phyloP scores from a whole-genome alignment of 495 filamentous ascomycete genomes.

The Thozetella sp. region DNA sequence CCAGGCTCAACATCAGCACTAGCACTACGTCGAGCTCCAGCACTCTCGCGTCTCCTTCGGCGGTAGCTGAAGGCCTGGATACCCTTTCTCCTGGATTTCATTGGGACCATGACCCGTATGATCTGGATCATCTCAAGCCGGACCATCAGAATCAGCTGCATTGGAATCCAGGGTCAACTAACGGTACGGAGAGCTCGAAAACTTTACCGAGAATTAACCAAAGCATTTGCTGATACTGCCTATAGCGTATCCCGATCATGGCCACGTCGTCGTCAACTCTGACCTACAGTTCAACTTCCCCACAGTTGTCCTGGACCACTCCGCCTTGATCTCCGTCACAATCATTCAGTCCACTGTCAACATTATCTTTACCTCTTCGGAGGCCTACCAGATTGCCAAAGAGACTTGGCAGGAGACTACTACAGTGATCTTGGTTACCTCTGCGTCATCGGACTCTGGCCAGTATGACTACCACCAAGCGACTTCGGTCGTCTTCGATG shows the following conservation, averaged over 20 bases:
- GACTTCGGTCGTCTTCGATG: not conserved
- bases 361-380: not conserved
- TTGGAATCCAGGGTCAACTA: not conserved
- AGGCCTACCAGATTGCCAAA: not conserved
- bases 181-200: not conserved
- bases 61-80: not conserved
- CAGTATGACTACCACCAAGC: not conserved
- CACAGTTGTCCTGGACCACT: not conserved
- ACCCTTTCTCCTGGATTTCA: not conserved
- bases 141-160: not conserved
- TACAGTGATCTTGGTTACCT: not conserved
- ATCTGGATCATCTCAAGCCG: not conserved
- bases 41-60: not conserved
- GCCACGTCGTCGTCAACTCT: not conserved
- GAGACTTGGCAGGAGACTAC: not conserved
- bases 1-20: not conserved
- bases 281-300: not conserved
- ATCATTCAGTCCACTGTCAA: not conserved
- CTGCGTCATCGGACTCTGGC: not conserved
- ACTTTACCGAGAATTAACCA: not conserved
- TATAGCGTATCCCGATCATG: not conserved
- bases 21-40: not conserved
- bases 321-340: not conserved
- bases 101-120: not conserved
- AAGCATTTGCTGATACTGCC: not conserved